phyloP scores from a whole-genome alignment of 192 early-diverging fungal genomes.

The Podila verticillata region DNA sequence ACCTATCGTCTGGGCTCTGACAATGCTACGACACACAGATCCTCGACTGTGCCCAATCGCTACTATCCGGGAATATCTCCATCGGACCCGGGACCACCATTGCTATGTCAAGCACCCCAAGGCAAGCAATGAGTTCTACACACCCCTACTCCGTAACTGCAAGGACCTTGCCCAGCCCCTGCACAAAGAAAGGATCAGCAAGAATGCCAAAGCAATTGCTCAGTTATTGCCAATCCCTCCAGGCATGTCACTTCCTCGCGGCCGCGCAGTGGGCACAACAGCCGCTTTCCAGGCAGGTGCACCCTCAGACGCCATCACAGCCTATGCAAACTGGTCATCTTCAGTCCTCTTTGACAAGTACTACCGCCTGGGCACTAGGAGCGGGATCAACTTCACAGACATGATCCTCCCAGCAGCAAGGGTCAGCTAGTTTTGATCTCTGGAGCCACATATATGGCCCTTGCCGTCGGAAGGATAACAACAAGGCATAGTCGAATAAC shows the following conservation, averaged over 20 bases:
- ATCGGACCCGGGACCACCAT: not conserved
- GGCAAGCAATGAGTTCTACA: no score
- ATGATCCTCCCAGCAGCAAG: no score
- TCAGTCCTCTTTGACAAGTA: not conserved
- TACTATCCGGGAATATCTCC: not conserved
- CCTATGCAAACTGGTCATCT: constrained; percentile 12
- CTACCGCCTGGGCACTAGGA: constrained; percentile 8
- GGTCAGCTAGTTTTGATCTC: constrained; percentile 2
- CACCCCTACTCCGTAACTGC: no score
- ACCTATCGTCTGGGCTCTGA: not conserved
- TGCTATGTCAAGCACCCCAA: not conserved
- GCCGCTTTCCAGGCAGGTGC: not conserved
- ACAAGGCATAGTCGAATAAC: no score
- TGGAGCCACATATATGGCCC: constrained; percentile 6
- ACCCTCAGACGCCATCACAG: constrained; percentile 5
- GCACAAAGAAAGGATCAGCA: no score
- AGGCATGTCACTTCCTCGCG: not conserved
- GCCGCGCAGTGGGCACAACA: constrained; percentile 2
- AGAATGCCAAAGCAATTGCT: no score
- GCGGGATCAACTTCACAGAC: constrained; percentile 6
- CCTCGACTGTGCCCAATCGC: not conserved
- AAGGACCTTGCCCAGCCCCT: no score
- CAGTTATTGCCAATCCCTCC: no score
- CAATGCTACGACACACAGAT: not conserved
- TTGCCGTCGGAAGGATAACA: no score